phyloP scores from a whole-genome alignment of 1,284 basidiomycete species.

The Cryptococcus hybrid region DNA sequence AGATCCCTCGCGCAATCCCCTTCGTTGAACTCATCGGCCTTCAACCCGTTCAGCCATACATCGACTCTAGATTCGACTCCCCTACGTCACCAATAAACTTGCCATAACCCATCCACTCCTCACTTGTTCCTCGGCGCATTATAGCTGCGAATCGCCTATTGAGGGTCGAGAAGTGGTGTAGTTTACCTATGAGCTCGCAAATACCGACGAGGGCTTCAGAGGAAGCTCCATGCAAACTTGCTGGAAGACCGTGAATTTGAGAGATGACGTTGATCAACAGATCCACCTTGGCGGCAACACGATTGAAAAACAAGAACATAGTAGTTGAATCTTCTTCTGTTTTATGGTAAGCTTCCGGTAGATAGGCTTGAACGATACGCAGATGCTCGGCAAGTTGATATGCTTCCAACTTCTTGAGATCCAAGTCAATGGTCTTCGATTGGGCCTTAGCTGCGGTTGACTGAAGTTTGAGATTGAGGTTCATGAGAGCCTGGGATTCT shows the following conservation, averaged over 20 bases:
- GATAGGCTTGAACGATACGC: slow-evolving; percentile 66
- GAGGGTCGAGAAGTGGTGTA: slow-evolving; percentile 72
- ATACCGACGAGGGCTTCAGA: slow-evolving; percentile 80
- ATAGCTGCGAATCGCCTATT: slow-evolving; percentile 85
- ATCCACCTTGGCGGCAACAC: slow-evolving; percentile 78
- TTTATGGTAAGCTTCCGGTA: slow-evolving; percentile 80
- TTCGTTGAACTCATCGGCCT: slow-evolving; percentile 86
- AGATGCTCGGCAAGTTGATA: slow-evolving; percentile 75
- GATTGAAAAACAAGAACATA: slow-evolving; percentile 87
- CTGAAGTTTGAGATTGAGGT: slow-evolving; percentile 87
- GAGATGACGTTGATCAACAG: slow-evolving; percentile 77
- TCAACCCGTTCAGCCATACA: slow-evolving; percentile 78
- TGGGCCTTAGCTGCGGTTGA: slow-evolving; percentile 85
- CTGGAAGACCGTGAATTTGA: slow-evolving; percentile 75
- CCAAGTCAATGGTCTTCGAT: slow-evolving; percentile 80
- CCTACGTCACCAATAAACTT: slow-evolving; percentile 78
- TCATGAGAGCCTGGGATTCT: slow-evolving; percentile 80
- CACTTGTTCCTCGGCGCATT: slow-evolving; percentile 71
- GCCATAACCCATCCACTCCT: slow-evolving; percentile 79
- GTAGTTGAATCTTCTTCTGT: slow-evolving; percentile 80
- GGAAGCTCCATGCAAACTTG: slow-evolving; percentile 72
- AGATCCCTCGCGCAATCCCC: slow-evolving; percentile 88
- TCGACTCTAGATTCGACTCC: slow-evolving; percentile 88
- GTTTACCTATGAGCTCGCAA: slow-evolving; percentile 83
- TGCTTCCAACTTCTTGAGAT: slow-evolving; percentile 78